Conservation (phyloP, 495 filamentous ascomycete species). For the Parathielavia hyrcaniae region DNA sequence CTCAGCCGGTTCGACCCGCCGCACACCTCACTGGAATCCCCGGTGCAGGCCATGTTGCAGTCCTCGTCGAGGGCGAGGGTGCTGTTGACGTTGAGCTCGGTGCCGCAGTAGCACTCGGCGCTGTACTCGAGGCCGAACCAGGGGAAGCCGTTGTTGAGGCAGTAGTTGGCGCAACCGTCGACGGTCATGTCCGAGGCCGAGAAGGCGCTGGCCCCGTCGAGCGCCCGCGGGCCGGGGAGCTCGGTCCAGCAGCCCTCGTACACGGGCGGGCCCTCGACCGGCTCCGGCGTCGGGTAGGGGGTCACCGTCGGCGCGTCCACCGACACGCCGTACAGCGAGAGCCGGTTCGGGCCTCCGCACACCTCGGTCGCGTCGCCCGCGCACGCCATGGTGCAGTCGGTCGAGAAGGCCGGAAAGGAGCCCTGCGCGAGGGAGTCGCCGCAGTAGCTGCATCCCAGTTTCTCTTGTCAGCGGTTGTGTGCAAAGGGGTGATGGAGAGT, state of each 20-base stretch:
- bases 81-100: conserved; percentile 19
- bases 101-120: conserved; percentile 57
- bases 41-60: conserved; percentile 16
- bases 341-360: conserved; percentile 41
- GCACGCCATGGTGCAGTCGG: conserved; percentile 39
- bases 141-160: conserved; percentile 15
- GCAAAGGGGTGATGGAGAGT: neutral
- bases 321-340: conserved; percentile 36
- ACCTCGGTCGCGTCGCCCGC: conserved; percentile 35
- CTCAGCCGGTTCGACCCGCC: conserved; percentile 25
- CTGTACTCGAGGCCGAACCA: conserved; percentile 45
- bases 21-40: conserved; percentile 5
- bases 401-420: conserved; percentile 11
- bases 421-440: conserved; percentile 10
- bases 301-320: conserved; percentile 7
- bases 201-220: neutral
- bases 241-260: conserved; percentile 18
- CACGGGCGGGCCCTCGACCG: neutral
- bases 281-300: conserved; percentile 9
- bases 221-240: conserved; percentile 2
- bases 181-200: conserved; percentile 10
- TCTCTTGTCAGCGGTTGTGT: neutral
- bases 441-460: conserved; percentile 15
- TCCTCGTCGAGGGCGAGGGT: neutral
- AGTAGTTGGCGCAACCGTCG: conserved; percentile 20